Conservation (phyloP, 1,284 basidiomycete genomes). For the Ceratobasidium sp. region DNA sequence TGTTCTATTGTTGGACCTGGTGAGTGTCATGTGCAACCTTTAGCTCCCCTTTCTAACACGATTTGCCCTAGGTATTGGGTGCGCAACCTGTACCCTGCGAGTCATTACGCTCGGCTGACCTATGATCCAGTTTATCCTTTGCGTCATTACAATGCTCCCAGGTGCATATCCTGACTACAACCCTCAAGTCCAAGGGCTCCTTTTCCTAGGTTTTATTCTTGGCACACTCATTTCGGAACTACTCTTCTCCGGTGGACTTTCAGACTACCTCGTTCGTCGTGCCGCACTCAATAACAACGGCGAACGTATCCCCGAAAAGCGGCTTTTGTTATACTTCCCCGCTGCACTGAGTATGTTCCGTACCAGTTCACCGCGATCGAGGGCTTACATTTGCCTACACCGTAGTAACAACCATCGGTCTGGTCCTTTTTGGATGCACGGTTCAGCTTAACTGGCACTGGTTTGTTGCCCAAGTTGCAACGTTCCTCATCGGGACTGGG, state of each 20-base stretch:
- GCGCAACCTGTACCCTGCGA: neutral
- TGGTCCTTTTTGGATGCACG: slow-evolving; percentile 47
- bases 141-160: slow-evolving; percentile 48
- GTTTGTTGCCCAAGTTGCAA: slow-evolving; percentile 44
- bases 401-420: slow-evolving; percentile 45
- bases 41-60: slow-evolving; percentile 4
- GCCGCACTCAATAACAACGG: slow-evolving; percentile 40
- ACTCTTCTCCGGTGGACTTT: slow-evolving; percentile 48
- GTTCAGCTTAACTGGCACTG: slow-evolving; percentile 48
- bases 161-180: slow-evolving; percentile 45
- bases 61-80: slow-evolving; percentile 47
- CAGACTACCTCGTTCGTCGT: slow-evolving; percentile 46
- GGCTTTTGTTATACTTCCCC: slow-evolving; percentile 48
- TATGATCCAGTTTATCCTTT: slow-evolving; percentile 45
- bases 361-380: neutral
- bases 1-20: slow-evolving; percentile 50
- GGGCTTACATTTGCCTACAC: neutral
- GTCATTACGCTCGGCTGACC: neutral
- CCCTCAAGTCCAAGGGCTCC: slow-evolving; percentile 47
- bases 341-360: slow-evolving; percentile 37
- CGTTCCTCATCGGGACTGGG: slow-evolving; percentile 47
- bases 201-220: slow-evolving; percentile 48
- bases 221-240: slow-evolving; percentile 48
- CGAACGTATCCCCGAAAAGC: slow-evolving; percentile 46
- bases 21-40: slow-evolving; percentile 5